Percentiles rank a stretch among this genome's conserved stretches.
Evolutionary conservation across 768 basidiomycete species (phyloP).

Genomic region (Sistotremastrum niveocremeum): DNA sequence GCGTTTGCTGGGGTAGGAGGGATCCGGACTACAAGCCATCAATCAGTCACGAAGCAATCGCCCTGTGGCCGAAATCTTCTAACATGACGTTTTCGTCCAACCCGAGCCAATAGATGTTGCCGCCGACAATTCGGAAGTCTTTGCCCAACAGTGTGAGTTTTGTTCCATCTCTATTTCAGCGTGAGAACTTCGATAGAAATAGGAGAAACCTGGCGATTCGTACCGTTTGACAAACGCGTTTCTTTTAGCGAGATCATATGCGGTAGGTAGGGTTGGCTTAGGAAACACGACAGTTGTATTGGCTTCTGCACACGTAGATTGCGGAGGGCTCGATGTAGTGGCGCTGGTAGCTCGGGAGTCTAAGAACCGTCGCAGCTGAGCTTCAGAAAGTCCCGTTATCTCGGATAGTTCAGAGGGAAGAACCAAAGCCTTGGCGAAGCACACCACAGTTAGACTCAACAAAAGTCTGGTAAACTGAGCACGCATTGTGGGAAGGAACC

Average conservation of each 20-base stretch:
- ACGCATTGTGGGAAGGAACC: background rate
- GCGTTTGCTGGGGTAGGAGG: conserved; percentile 12
- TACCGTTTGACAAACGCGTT: conserved; percentile 3
- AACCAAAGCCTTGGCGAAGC: background rate
- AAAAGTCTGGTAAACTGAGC: background rate
- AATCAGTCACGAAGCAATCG: background rate
- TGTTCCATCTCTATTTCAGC: background rate
- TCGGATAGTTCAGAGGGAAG: background rate
- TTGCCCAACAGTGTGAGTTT: conserved; percentile 2
- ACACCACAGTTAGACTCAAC: background rate
- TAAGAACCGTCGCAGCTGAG: background rate
- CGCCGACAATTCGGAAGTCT: conserved; percentile 8
- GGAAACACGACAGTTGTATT: background rate
- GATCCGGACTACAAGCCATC: conserved; percentile 5
- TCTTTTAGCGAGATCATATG: conserved; percentile 3
- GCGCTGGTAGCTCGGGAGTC: background rate
- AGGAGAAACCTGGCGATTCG: background rate
- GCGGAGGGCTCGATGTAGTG: background rate
- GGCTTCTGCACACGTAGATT: background rate
- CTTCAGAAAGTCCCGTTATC: background rate
- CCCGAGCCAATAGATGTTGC: conserved; percentile 21
- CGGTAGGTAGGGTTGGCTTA: conserved; percentile 1
- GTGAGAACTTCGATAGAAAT: background rate
- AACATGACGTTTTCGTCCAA: conserved; percentile 19
- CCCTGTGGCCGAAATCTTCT: background rate